Evolutionary conservation across 768 basidiomycete species (phyloP).

Genomic region (Suillus tomentosus): DNA sequence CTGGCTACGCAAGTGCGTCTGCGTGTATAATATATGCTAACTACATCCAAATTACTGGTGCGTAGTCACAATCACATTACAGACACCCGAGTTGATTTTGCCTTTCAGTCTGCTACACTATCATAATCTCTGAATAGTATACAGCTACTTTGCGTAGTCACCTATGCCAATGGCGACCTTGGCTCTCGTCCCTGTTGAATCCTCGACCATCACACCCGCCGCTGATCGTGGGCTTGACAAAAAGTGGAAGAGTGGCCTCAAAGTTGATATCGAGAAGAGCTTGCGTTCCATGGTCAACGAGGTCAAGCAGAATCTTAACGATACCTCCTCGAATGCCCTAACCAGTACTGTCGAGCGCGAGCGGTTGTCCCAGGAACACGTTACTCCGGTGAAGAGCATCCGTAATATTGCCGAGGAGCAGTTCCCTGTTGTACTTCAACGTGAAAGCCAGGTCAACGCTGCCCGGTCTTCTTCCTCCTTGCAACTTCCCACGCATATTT

Average conservation of each 20-base stretch:
- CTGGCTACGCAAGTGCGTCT: no score
- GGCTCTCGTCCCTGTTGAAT: conserved; percentile 16
- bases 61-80: no score
- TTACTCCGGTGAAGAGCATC: conserved; percentile 44
- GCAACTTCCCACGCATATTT: conserved; percentile 5
- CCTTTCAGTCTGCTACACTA: no score
- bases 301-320: conserved; percentile 58
- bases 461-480: conserved; percentile 1
- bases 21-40: no score
- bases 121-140: no score
- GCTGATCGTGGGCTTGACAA: conserved; percentile 50
- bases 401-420: conserved; percentile 47
- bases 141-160: no score
- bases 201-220: background rate
- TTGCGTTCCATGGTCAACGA: conserved; percentile 50
- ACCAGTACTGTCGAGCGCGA: conserved; percentile 36
- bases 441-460: conserved; percentile 41
- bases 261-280: conserved; percentile 52
- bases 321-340: conserved; percentile 49
- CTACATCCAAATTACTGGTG: no score
- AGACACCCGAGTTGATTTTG: no score
- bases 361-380: conserved; percentile 40
- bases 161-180: conserved; percentile 14
- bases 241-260: conserved; percentile 50
- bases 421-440: conserved; percentile 43